phyloP scores from a whole-genome alignment of 2,329 filamentous ascomycete genomes.

The Drechmeria coniospora region DNA sequence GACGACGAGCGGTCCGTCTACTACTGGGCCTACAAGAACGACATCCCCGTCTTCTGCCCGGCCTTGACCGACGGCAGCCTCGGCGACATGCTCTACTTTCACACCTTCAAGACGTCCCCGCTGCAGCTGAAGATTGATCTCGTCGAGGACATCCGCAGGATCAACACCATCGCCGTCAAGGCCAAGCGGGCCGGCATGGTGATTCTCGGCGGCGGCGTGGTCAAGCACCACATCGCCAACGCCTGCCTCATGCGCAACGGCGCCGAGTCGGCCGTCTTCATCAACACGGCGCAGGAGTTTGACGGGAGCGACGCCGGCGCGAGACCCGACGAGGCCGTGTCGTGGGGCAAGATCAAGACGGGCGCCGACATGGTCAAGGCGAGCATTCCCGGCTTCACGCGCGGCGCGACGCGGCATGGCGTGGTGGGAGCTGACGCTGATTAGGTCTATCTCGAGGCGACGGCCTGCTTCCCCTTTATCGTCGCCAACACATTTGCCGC shows the following conservation, averaged over 20 bases:
- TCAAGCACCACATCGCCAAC: constrained; percentile 98
- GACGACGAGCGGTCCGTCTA: constrained; percentile 83
- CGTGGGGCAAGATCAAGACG: constrained; percentile 95
- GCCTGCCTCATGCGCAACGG: constrained; percentile 96
- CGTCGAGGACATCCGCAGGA: constrained; percentile 79
- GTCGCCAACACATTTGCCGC: constrained; percentile 54
- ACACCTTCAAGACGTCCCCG: constrained; percentile 83
- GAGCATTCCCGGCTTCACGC: constrained; percentile 10
- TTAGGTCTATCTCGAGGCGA: constrained; percentile 52
- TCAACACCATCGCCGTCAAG: constrained; percentile 82
- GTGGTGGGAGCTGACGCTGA: too few species aligned
- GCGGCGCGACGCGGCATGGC: too few species aligned
- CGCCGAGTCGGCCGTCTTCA: constrained; percentile 90
- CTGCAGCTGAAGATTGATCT: constrained; percentile 74
- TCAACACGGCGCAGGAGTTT: constrained; percentile 95
- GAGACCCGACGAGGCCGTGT: constrained; percentile 88
- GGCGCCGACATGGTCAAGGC: constrained; percentile 84
- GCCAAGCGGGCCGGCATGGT: constrained; percentile 90
- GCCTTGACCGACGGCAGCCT: constrained; percentile 89
- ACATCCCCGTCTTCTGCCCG: constrained; percentile 94
- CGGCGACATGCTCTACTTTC: constrained; percentile 97
- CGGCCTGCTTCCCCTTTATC: constrained; percentile 49
- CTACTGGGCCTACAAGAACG: constrained; percentile 95
- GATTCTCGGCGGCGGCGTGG: constrained; percentile 81
- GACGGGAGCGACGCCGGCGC: constrained; percentile 95